phyloP scores from a whole-genome alignment of 1,284 basidiomycete genomes.

The Butyriboletus appendiculatus region DNA sequence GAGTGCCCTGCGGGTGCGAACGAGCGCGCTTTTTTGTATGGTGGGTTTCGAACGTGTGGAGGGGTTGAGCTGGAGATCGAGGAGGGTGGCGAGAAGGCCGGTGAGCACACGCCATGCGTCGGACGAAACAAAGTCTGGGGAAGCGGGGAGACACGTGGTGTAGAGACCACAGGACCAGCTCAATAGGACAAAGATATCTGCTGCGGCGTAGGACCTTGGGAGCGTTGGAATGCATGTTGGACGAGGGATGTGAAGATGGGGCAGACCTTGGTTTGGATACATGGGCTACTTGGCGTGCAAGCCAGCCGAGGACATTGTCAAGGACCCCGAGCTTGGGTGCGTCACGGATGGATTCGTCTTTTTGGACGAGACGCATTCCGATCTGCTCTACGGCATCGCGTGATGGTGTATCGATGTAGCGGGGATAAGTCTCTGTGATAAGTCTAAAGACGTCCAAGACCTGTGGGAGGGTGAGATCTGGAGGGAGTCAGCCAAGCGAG shows the following conservation, averaged over 20 bases:
- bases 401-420: constrained; percentile 74
- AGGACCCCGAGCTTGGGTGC: constrained; percentile 54
- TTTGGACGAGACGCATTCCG: constrained; percentile 59
- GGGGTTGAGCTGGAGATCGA: constrained; percentile 58
- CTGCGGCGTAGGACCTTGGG: constrained; percentile 59
- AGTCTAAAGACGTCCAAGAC: constrained; percentile 72
- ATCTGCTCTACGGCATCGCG: constrained; percentile 69
- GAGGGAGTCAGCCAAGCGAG: constrained; percentile 2
- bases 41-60: constrained; percentile 56
- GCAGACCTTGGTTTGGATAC: constrained; percentile 57
- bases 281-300: constrained; percentile 62
- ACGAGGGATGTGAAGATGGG: constrained; percentile 3
- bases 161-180: constrained; percentile 76
- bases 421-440: constrained; percentile 72
- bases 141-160: constrained; percentile 45
- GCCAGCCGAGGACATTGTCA: constrained; percentile 73
- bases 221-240: constrained; percentile 4
- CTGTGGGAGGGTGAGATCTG: constrained; percentile 67
- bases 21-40: constrained; percentile 59
- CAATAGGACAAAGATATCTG: constrained; percentile 70
- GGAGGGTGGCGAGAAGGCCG: constrained; percentile 53
- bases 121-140: constrained; percentile 46
- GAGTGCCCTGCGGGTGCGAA: constrained; percentile 62
- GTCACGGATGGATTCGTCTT: constrained; percentile 47
- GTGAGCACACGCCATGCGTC: constrained; percentile 53